phyloP scores from a whole-genome alignment of 2,329 filamentous ascomycete species.

The Fusarium armeniacum region DNA sequence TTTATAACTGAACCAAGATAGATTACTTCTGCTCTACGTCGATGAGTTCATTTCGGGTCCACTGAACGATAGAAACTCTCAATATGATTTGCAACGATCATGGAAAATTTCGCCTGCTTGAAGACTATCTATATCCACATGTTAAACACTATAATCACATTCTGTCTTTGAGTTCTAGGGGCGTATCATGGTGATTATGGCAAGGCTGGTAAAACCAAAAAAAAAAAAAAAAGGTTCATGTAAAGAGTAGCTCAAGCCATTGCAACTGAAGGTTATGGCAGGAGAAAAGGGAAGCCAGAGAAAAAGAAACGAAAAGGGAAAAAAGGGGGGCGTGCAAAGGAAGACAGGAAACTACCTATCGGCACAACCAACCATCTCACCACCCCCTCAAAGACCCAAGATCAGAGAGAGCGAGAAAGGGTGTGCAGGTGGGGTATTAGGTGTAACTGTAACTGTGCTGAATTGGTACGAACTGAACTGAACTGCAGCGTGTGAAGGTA shows the following conservation, averaged over 20 bases:
- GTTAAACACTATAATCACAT: not conserved
- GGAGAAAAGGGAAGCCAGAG: not conserved
- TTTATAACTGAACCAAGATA: not conserved
- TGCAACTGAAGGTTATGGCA: not conserved
- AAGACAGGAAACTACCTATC: slow-evolving; percentile 9
- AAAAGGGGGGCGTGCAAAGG: slow-evolving; percentile 23
- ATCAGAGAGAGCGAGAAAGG: not conserved
- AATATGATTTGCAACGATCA: not conserved
- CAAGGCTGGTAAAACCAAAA: not conserved
- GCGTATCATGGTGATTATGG: not conserved
- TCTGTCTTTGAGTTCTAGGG: not conserved
- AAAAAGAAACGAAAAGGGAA: not conserved
- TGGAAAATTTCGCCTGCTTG: not conserved
- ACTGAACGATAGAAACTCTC: not conserved
- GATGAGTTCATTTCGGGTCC: too few relatives aligned
- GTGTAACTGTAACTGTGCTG: slow-evolving; percentile 5
- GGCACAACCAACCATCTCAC: not conserved
- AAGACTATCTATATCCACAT: not conserved
- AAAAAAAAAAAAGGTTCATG: not conserved
- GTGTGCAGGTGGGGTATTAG: not conserved
- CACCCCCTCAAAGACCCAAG: not conserved
- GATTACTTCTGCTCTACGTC: too few relatives aligned
- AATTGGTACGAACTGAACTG: too few relatives aligned
- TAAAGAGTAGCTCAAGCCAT: not conserved
- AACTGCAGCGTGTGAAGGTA: too few relatives aligned